These are phyloP conservation scores for Saccharomyces hybrid DNA, from an alignment of 1,139 yeast genomes.

Conservation along the genomic window DNA sequence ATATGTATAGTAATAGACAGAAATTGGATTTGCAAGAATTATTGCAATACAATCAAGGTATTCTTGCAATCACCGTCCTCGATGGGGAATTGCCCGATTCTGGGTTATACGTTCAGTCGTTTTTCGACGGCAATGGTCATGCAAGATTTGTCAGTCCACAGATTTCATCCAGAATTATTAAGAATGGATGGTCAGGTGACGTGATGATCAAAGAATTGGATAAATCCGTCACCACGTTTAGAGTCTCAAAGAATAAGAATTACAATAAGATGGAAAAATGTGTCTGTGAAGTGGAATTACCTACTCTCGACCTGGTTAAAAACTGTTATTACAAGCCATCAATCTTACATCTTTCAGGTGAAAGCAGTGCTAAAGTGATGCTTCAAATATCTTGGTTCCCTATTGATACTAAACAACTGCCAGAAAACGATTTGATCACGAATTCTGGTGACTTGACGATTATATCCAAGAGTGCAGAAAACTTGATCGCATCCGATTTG, in stretches of 20 bases:
- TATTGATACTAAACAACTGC: constrained; percentile 49
- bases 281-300: constrained; percentile 55
- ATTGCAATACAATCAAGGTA: constrained; percentile 61
- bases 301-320: constrained; percentile 60
- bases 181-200: constrained; percentile 61
- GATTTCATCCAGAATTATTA: constrained; percentile 36
- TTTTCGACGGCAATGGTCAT: constrained; percentile 66
- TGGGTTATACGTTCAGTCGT: constrained; percentile 59
- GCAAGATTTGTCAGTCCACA: constrained; percentile 50
- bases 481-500: constrained; percentile 73
- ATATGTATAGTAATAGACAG: constrained; percentile 40
- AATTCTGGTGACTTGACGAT: constrained; percentile 71
- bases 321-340: constrained; percentile 58
- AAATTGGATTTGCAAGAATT: constrained; percentile 59
- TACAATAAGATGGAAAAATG: constrained; percentile 50
- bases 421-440: constrained; percentile 65
- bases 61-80: constrained; percentile 58
- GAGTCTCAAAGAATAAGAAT: constrained; percentile 49
- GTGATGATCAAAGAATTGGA: constrained; percentile 67
- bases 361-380: constrained; percentile 42
- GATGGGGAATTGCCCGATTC: constrained; percentile 49
- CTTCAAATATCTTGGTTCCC: constrained; percentile 79
- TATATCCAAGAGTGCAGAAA: constrained; percentile 56
- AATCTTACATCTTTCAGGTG: constrained; percentile 46
- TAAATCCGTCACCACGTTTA: constrained; percentile 58